phyloP scores from a whole-genome alignment of 2,329 filamentous ascomycete genomes.

The Monosporascus sp. region DNA sequence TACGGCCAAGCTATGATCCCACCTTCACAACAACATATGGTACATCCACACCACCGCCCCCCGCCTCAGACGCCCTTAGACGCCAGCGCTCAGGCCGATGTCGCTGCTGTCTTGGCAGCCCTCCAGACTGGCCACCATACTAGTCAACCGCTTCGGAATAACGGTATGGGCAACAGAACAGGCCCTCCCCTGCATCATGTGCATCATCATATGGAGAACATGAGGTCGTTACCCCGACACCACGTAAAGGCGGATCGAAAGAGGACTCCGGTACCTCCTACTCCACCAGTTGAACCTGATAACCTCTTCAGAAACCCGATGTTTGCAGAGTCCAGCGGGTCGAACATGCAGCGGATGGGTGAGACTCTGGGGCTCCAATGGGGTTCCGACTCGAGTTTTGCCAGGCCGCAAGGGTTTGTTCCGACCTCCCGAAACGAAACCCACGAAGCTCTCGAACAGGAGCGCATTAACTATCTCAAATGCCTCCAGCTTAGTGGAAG shows the following conservation, averaged over 20 bases:
- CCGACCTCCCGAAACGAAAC: constrained; percentile 53
- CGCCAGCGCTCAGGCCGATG: constrained; percentile 19
- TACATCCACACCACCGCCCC: constrained; percentile 13
- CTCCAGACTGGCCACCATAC: constrained; percentile 23
- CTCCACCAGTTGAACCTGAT: constrained; percentile 14
- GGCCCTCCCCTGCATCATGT: constrained; percentile 14
- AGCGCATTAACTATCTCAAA: constrained; percentile 50
- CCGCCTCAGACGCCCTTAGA: constrained; percentile 16
- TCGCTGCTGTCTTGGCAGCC: constrained; percentile 24
- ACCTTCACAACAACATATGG: constrained; percentile 11
- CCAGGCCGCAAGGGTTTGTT: constrained; percentile 51
- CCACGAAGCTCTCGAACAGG: constrained; percentile 49
- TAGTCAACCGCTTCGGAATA: constrained; percentile 10
- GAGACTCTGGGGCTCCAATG: constrained; percentile 49
- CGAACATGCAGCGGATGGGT: constrained; percentile 23
- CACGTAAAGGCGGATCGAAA: constrained; percentile 12
- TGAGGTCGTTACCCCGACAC: constrained; percentile 10
- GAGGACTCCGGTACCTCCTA: constrained; percentile 17
- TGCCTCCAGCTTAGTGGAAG: constrained; percentile 55
- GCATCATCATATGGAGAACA: constrained; percentile 12
- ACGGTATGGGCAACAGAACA: constrained; percentile 9
- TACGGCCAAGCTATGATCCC: constrained; percentile 20
- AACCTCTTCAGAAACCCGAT: constrained; percentile 38
- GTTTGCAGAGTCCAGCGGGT: constrained; percentile 24
- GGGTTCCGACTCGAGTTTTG: constrained; percentile 66